These are phyloP conservation scores for Neurospora pannonica DNA, from an alignment of 495 filamentous ascomycete genomes.

Conservation along the genomic window DNA sequence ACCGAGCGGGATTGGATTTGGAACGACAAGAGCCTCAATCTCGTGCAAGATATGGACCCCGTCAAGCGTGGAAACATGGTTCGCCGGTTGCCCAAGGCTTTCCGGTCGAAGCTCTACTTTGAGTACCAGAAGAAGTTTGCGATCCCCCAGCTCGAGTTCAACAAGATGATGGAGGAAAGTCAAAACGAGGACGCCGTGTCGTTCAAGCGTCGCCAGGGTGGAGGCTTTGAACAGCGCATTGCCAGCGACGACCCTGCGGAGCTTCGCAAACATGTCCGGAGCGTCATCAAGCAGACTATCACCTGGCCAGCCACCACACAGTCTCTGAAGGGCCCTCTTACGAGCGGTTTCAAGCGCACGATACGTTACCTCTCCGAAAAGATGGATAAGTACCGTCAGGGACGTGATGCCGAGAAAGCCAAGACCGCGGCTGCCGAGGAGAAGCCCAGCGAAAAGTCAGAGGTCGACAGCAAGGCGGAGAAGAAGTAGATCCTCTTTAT, in stretches of 20 bases:
- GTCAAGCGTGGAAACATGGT: constrained; percentile 91
- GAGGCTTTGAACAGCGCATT: constrained; percentile 77
- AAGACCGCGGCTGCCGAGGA: constrained; percentile 2
- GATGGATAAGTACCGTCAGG: constrained; percentile 57
- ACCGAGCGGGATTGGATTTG: constrained; percentile 54
- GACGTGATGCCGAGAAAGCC: constrained; percentile 15
- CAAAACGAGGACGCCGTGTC: constrained; percentile 58
- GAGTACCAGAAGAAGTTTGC: constrained; percentile 83
- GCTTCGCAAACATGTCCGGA: constrained; percentile 56
- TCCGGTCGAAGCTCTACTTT: constrained; percentile 85
- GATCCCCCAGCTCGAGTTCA: constrained; percentile 75
- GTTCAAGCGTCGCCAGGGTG: constrained; percentile 66
- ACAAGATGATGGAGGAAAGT: constrained; percentile 70
- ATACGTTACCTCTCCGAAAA: constrained; percentile 79
- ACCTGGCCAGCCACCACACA: constrained; percentile 83
- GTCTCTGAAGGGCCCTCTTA: constrained; percentile 70
- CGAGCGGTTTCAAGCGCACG: constrained; percentile 57
- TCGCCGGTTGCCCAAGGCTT: constrained; percentile 75
- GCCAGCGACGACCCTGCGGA: constrained; percentile 54
- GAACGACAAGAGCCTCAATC: constrained; percentile 42
- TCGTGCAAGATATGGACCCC: constrained; percentile 87
- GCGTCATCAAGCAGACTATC: constrained; percentile 75
- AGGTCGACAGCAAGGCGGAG: neutral
- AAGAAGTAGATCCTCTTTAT: constrained; percentile 6
- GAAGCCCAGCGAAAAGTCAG: neutral